phyloP scores from a whole-genome alignment of 352 stramenopile species.

The Globisporangium okanoganense region DNA sequence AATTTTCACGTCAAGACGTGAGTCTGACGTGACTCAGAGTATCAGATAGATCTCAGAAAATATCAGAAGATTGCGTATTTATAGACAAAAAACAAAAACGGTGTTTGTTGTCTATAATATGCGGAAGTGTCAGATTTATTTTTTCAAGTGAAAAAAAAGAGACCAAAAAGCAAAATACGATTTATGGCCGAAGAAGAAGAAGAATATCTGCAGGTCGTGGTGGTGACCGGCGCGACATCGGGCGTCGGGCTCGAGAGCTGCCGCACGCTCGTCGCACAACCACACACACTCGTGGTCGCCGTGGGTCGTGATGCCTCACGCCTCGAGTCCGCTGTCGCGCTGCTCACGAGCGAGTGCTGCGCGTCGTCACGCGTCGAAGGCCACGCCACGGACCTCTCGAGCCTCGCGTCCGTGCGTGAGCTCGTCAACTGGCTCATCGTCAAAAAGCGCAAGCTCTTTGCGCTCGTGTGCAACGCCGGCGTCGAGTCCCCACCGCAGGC shows the following conservation, averaged over 20 bases:
- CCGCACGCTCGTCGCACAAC: conserved; percentile 15
- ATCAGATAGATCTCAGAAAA: too few species aligned
- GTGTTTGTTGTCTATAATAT: too few species aligned
- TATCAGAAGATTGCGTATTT: too few species aligned
- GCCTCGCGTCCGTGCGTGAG: conserved; percentile 22
- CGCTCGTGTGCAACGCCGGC: conserved; percentile 34
- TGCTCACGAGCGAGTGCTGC: conserved; percentile 13
- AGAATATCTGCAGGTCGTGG: conserved; percentile 16
- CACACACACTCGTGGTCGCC: conserved; percentile 22
- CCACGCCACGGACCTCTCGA: conserved; percentile 20
- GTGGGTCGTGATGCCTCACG: conserved; percentile 20
- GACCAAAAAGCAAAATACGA: neutral
- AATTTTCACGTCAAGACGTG: too few species aligned
- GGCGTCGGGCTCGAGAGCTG: conserved; percentile 34
- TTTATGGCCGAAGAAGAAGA: neutral
- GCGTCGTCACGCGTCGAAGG: conserved; percentile 14
- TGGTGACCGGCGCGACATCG: conserved; percentile 32
- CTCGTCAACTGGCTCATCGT: conserved; percentile 22
- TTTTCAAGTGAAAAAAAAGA: too few species aligned
- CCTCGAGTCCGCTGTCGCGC: conserved; percentile 19
- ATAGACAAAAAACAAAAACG: too few species aligned
- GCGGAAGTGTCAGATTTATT: too few species aligned
- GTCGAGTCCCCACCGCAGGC: conserved; percentile 22
- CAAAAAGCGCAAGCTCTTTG: conserved; percentile 23
- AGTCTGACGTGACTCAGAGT: too few species aligned